Evolutionary conservation across 2,329 filamentous ascomycete genomes (phyloP).

Genomic region (Venturia oleaginea): DNA sequence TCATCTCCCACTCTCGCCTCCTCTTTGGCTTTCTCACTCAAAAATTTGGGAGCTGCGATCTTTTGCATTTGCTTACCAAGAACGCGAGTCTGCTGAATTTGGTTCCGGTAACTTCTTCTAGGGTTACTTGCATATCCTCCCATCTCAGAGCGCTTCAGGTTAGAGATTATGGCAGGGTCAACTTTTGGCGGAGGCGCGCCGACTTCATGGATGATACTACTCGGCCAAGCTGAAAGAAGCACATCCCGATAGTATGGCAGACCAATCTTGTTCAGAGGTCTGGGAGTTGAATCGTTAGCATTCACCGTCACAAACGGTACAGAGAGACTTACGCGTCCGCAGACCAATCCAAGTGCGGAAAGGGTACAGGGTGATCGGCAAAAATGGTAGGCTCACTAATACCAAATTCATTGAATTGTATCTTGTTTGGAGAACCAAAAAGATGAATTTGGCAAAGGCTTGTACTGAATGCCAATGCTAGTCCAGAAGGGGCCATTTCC

Average conservation of each 20-base stretch:
- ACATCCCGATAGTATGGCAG: constrained; percentile 89
- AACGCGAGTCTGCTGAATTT: constrained; percentile 67
- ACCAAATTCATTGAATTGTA: constrained; percentile 77
- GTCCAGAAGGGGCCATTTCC: constrained; percentile 79
- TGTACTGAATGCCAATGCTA: constrained; percentile 74
- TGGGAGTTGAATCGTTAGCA: constrained; percentile 25
- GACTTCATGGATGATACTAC: constrained; percentile 72
- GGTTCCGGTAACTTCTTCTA: constrained; percentile 65
- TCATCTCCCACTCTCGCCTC: constrained; percentile 18
- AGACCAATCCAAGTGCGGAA: constrained; percentile 58
- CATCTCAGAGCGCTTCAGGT: constrained; percentile 62
- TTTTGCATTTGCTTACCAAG: constrained; percentile 49
- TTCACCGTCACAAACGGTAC: background rate
- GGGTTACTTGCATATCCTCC: constrained; percentile 73
- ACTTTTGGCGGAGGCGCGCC: constrained; percentile 71
- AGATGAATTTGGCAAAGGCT: constrained; percentile 70
- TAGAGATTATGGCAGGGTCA: constrained; percentile 59
- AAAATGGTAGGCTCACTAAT: constrained; percentile 61
- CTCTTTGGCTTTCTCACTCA: constrained; percentile 85
- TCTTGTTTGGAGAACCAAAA: constrained; percentile 79
- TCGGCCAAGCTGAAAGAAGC: constrained; percentile 83
- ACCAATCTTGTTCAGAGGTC: constrained; percentile 74
- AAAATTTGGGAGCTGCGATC: constrained; percentile 74
- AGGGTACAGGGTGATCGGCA: constrained; percentile 52
- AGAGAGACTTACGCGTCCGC: constrained; percentile 51